These are phyloP conservation scores for Sicyos edulis DNA, from an alignment of 306 rosid genomes.

Conservation along the genomic window DNA sequence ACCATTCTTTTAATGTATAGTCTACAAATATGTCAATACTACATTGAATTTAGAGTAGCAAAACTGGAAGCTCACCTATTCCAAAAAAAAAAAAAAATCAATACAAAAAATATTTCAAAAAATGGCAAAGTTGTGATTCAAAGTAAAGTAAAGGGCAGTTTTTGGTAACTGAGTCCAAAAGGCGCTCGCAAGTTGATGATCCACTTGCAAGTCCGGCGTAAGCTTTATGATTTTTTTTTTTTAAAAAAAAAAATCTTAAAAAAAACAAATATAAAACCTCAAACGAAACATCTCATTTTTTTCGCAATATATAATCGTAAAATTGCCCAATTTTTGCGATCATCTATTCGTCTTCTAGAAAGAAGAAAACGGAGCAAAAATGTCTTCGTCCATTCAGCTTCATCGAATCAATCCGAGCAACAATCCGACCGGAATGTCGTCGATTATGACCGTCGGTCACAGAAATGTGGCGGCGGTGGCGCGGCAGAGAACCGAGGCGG, in stretches of 20 bases:
- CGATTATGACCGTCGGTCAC: too few species aligned
- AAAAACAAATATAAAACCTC: too few species aligned
- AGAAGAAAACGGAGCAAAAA: too few species aligned
- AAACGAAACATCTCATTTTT: conserved; percentile 2
- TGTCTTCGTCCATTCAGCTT: conserved; percentile 70
- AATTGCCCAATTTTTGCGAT: conserved; percentile 13
- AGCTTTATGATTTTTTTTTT: conserved; percentile 33
- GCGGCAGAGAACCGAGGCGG: not conserved
- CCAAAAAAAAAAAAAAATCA: too few species aligned
- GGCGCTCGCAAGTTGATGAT: conserved; percentile 67
- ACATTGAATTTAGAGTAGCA: too few species aligned
- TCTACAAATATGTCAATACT: too few species aligned
- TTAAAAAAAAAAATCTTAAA: too few species aligned
- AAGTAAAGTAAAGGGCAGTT: conserved; percentile 12
- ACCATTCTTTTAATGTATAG: too few species aligned
- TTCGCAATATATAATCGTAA: conserved; percentile 16
- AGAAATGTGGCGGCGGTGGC: not conserved
- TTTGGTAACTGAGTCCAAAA: conserved; percentile 41
- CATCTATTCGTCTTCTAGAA: conserved; percentile 12
- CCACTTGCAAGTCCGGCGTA: conserved; percentile 77
- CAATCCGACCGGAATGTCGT: conserved; percentile 21
- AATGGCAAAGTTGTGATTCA: not conserved
- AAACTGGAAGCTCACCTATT: too few species aligned
- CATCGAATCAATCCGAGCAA: conserved; percentile 42
- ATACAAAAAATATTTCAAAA: too few species aligned